Evolutionary conservation across 306 rosid species (phyloP).

Genomic region (Castanospermum australe): DNA sequence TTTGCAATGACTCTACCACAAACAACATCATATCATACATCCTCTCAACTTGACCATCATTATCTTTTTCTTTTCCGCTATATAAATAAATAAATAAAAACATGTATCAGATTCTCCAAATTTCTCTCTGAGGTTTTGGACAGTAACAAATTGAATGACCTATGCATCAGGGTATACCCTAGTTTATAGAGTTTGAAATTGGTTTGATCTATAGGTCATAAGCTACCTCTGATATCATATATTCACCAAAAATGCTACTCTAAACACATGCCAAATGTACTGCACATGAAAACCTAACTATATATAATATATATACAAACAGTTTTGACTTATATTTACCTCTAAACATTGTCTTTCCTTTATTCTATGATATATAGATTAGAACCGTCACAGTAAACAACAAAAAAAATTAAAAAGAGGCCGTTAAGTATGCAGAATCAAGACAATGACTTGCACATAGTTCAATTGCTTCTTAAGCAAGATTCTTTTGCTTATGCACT

Average conservation of each 20-base stretch:
- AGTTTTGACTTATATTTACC: neutral
- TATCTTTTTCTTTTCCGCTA: neutral
- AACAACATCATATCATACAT: neutral
- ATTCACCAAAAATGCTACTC: neutral
- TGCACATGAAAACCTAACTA: neutral
- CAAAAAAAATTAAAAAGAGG: neutral
- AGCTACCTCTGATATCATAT: neutral
- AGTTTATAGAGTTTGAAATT: neutral
- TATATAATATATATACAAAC: too few species aligned
- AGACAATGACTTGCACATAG: neutral
- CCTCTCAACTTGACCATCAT: neutral
- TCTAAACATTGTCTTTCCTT: neutral
- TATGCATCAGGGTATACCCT: neutral
- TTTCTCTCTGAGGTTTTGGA: neutral
- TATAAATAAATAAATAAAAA: neutral
- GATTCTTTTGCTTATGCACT: neutral
- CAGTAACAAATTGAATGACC: neutral
- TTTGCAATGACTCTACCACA: neutral
- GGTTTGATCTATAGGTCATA: neutral
- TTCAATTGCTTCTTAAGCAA: constrained; percentile 3
- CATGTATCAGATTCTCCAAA: neutral
- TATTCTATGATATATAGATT: neutral
- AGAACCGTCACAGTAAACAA: constrained; percentile 1
- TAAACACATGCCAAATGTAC: constrained; percentile 1
- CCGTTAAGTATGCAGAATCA: neutral